Evolutionary conservation across 1,284 basidiomycete genomes (phyloP).

Genomic region (Ganoderma multipileum): DNA sequence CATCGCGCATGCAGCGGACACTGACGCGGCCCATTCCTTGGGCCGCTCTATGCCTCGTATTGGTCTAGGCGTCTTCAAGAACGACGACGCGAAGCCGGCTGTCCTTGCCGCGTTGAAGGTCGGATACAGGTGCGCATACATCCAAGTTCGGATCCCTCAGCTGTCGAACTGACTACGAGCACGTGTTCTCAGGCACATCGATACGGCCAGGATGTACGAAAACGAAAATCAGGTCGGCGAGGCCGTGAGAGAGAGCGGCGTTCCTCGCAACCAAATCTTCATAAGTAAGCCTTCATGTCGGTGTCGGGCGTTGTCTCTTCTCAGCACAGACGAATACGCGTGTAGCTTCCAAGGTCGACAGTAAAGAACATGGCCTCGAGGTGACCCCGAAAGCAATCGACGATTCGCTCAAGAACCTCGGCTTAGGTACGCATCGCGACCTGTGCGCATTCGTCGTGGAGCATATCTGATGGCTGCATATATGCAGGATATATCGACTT

Average conservation of each 20-base stretch:
- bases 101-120: constrained; percentile 72
- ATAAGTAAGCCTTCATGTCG: constrained; percentile 59
- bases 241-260: constrained; percentile 60
- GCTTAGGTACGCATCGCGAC: constrained; percentile 20
- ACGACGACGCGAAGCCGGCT: constrained; percentile 63
- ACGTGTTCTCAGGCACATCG: constrained; percentile 58
- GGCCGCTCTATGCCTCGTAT: constrained; percentile 41
- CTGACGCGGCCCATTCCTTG: background rate
- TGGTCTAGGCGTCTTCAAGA: constrained; percentile 85
- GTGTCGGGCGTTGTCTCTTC: background rate
- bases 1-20: background rate
- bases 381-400: constrained; percentile 32
- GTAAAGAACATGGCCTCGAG: constrained; percentile 36
- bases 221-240: constrained; percentile 75
- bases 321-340: background rate
- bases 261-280: constrained; percentile 65
- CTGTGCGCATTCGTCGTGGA: background rate
- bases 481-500: constrained; percentile 60
- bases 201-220: constrained; percentile 75
- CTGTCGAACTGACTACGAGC: constrained; percentile 43
- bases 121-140: constrained; percentile 73
- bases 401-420: constrained; percentile 32
- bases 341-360: constrained; percentile 32
- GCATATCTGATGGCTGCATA: constrained; percentile 20
- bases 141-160: background rate